Conservation (phyloP, 2,329 filamentous ascomycete species). For the Colletotrichum filicis region DNA sequence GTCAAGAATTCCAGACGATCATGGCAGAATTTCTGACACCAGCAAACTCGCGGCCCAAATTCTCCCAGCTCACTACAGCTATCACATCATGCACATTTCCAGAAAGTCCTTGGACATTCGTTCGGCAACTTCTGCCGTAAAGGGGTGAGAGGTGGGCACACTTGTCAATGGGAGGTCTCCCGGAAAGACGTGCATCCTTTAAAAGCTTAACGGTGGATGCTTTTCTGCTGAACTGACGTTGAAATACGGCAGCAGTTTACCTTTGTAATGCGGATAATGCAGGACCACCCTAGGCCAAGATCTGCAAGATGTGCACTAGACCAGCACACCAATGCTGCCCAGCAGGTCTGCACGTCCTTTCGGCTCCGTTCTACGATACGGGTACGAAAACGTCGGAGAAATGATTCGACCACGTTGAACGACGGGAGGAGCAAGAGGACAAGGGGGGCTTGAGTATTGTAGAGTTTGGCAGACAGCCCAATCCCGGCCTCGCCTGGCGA, state of each 20-base stretch:
- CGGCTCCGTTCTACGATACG: conserved; percentile 9
- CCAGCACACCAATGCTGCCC: neutral
- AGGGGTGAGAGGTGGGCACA: neutral
- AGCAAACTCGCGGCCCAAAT: neutral
- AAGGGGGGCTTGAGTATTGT: neutral
- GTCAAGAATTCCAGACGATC: neutral
- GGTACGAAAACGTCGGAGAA: conserved; percentile 20
- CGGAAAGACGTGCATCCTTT: neutral
- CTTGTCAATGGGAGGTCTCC: neutral
- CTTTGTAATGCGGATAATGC: conserved; percentile 16
- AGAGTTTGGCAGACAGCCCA: conserved; percentile 11
- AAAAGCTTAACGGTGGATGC: neutral
- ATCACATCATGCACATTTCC: neutral
- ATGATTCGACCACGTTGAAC: conserved; percentile 3
- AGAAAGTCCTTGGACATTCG: conserved; percentile 10
- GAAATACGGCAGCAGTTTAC: conserved; percentile 3
- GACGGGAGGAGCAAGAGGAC: too few species aligned
- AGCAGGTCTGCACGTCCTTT: neutral
- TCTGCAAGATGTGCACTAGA: conserved; percentile 1
- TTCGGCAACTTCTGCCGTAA: conserved; percentile 1
- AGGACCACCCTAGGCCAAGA: neutral
- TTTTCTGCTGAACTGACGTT: conserved; percentile 10
- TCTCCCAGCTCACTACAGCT: too few species aligned
- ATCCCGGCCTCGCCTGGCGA: neutral
- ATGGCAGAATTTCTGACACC: conserved; percentile 4